Evolutionary conservation across 768 basidiomycete genomes (phyloP), one percentile per base, ranked within the genome.

Genomic region (Scleroderma bovista): DNA sequence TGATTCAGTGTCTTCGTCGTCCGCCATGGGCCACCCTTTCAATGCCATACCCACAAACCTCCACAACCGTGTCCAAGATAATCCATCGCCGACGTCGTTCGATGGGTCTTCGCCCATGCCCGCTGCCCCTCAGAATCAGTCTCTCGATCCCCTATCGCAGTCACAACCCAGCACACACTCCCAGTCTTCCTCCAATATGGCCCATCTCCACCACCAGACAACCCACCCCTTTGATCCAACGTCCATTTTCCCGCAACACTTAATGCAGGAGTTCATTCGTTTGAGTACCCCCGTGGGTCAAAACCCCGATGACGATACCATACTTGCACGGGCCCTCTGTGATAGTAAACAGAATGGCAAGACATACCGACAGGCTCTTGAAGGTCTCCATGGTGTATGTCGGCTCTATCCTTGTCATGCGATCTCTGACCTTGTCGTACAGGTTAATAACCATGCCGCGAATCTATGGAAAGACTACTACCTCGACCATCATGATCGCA

Each of bases 401-500:
- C 47, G 11, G 2, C 17, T 38, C 47, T 50, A 7, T 38, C 19
- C n/a, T 20, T 23, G 20, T 40, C 38, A 19, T 32, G 29, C 49
- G 26, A 20, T 23, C 13, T 53, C 31, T 51, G 37, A 42, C 1
- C 51, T 55, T 5, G 57, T 22, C 24, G 29, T 43, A 47, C 31
- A 75, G 75, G 64, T 72, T 42, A 74, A 77, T 38, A 70, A 71
- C 23, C 75, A 77, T 34, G 63, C 70, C 11, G 76, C 84, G 33
- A 81, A 74, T 61, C 66, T 84, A 20, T 89, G 86, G 86, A 88
- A 88, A 60, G 87, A 89, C 57, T 87, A 87, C 60, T 89, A 84
- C 56, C 73, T 89, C 15, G 84, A 87, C 50, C 75, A 88, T 58
- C 80, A 78, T 51, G 72, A 75, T 46, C 77, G 79, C 37, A 68